Percentiles rank a stretch among this genome's conserved stretches.
Conservation (phyloP, 2,329 filamentous ascomycete genomes). For the Clonostachys sp. region DNA sequence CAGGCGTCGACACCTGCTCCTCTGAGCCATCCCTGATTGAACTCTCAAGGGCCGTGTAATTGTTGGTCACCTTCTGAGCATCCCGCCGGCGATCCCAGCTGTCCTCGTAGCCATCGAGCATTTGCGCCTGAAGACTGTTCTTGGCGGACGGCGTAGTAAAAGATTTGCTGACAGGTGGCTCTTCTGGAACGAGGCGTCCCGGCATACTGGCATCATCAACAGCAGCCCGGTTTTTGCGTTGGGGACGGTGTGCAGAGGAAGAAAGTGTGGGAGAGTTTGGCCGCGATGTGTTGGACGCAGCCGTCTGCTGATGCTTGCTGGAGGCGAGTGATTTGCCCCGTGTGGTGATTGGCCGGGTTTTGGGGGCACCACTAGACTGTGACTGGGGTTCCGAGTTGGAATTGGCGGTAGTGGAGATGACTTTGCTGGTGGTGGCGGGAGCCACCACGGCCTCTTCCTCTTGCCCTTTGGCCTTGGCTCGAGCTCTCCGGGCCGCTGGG, state of each 20-base stretch:
- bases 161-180: conserved; percentile 10
- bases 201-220: conserved; percentile 29
- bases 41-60: conserved; percentile 26
- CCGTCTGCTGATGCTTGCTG: conserved; percentile 21
- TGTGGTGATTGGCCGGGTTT: conserved; percentile 31
- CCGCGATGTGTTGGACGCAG: conserved; percentile 27
- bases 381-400: neutral
- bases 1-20: conserved; percentile 17
- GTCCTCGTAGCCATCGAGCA: conserved; percentile 5
- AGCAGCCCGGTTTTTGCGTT: no score
- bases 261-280: conserved; percentile 16
- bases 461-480: neutral
- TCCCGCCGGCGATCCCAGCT: conserved; percentile 17
- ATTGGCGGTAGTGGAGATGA: neutral
- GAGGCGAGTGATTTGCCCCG: conserved; percentile 31
- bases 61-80: conserved; percentile 32
- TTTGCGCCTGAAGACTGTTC: conserved; percentile 16
- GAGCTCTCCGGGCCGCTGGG: no score
- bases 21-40: conserved; percentile 22
- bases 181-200: conserved; percentile 25
- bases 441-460: neutral
- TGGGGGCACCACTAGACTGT: conserved; percentile 12
- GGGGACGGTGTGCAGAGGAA: conserved; percentile 3
- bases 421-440: neutral
- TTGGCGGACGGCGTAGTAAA: conserved; percentile 15